Evolutionary conservation across 2,329 filamentous ascomycete genomes (phyloP).

Genomic region (Nigrograna mackinnonii): DNA sequence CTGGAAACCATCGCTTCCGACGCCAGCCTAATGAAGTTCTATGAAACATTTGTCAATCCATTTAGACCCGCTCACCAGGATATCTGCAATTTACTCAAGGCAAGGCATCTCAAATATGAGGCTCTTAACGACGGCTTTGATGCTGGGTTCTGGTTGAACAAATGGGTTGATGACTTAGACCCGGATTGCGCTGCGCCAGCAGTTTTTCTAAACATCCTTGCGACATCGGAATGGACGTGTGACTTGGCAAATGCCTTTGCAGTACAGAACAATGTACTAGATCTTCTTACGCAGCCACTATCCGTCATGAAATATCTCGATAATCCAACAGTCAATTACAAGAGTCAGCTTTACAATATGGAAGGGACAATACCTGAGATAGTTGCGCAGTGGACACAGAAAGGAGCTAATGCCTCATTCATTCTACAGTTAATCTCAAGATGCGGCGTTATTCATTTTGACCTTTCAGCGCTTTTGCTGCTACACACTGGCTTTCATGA

Average conservation of each 20-base stretch:
- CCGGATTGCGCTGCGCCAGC: no score
- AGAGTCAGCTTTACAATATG: conserved; percentile 1
- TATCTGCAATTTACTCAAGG: neutral
- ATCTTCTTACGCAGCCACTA: neutral
- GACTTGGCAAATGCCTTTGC: neutral
- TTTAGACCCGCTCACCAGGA: neutral
- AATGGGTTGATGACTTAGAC: no score
- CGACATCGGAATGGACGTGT: no score
- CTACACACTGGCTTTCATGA: neutral
- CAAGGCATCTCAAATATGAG: no score
- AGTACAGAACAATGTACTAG: neutral
- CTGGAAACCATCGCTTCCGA: neutral
- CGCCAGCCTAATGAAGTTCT: neutral
- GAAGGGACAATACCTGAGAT: conserved; percentile 1
- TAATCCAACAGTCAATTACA: no score
- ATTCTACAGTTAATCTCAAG: neutral
- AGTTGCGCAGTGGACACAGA: neutral
- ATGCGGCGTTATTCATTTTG: neutral
- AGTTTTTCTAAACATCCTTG: no score
- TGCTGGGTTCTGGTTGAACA: no score
- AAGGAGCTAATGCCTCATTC: no score
- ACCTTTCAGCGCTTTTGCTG: neutral
- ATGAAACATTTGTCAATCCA: conserved; percentile 1
- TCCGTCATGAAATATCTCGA: neutral
- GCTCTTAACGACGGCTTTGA: no score